Evolutionary conservation across 345 rosid species (phyloP).

Genomic region (Eucalyptus pauciflora): DNA sequence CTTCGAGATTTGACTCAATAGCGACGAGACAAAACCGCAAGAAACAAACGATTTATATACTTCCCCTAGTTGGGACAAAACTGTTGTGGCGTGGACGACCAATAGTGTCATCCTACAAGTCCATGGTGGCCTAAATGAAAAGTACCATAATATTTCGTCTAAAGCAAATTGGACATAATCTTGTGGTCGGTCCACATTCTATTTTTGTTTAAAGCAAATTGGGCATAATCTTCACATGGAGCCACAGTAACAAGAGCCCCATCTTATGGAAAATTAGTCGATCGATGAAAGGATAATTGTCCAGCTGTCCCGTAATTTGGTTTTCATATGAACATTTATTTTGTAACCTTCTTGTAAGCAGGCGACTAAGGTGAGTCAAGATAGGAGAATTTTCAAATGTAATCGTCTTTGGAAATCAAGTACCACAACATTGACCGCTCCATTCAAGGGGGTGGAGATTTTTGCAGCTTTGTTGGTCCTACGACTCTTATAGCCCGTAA

Average conservation of each 20-base stretch:
- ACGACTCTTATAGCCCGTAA: neutral
- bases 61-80: neutral
- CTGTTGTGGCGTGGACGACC: neutral
- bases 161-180: neutral
- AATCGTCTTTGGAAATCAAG: neutral
- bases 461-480: neutral
- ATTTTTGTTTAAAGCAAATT: neutral
- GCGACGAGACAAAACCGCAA: neutral
- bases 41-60: neutral
- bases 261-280: neutral
- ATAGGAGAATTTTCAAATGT: neutral
- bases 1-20: neutral
- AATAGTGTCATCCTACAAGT: neutral
- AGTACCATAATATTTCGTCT: neutral
- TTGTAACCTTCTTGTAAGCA: neutral
- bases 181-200: neutral
- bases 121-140: neutral
- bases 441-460: neutral
- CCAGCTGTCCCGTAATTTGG: neutral
- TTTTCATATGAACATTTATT: neutral
- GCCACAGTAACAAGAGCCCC: neutral
- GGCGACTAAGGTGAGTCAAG: neutral
- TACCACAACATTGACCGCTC: neutral
- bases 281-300: neutral
- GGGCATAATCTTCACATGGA: neutral